These are phyloP conservation scores for Datura wrightii DNA, from an alignment of 257 asterid species.

Conservation along the genomic window DNA sequence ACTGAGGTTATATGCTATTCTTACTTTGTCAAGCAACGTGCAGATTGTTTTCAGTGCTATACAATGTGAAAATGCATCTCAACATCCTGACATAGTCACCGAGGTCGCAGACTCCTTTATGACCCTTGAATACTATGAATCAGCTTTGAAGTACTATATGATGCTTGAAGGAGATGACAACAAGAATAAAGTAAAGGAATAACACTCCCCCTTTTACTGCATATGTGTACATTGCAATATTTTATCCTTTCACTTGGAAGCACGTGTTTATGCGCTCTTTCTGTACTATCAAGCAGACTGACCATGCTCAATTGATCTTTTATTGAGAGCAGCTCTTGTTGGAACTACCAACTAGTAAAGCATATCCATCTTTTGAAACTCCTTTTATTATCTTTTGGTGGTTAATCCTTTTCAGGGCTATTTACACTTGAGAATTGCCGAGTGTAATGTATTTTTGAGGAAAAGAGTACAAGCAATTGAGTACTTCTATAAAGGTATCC, in stretches of 20 bases:
- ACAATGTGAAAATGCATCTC: slow-evolving; percentile 48
- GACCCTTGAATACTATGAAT: slow-evolving; percentile 58
- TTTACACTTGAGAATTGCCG: slow-evolving; percentile 66
- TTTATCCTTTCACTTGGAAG: slow-evolving; percentile 21
- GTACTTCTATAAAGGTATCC: slow-evolving; percentile 65
- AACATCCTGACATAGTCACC: slow-evolving; percentile 52
- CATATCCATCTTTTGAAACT: slow-evolving; percentile 7
- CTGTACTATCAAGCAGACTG: not conserved
- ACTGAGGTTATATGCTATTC: slow-evolving; percentile 31
- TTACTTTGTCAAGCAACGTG: slow-evolving; percentile 39
- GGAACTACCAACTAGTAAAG: slow-evolving; percentile 12
- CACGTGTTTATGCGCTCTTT: not conserved
- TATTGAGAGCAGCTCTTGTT: not conserved
- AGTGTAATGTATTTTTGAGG: slow-evolving; percentile 60
- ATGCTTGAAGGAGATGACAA: slow-evolving; percentile 56
- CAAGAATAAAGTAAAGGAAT: slow-evolving; percentile 50
- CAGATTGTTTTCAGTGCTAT: slow-evolving; percentile 59
- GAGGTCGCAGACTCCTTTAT: slow-evolving; percentile 70
- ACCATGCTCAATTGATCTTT: slow-evolving; percentile 18
- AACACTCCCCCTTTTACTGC: not conserved
- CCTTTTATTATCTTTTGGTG: slow-evolving; percentile 10
- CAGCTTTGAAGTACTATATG: slow-evolving; percentile 71
- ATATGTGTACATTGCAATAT: slow-evolving; percentile 9
- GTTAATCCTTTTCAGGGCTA: slow-evolving; percentile 58
- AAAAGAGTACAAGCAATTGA: slow-evolving; percentile 57